Evolutionary conservation across 768 basidiomycete genomes (phyloP), one percentile per base, ranked within the genome.

Genomic region (Macrocybe gigantea): DNA sequence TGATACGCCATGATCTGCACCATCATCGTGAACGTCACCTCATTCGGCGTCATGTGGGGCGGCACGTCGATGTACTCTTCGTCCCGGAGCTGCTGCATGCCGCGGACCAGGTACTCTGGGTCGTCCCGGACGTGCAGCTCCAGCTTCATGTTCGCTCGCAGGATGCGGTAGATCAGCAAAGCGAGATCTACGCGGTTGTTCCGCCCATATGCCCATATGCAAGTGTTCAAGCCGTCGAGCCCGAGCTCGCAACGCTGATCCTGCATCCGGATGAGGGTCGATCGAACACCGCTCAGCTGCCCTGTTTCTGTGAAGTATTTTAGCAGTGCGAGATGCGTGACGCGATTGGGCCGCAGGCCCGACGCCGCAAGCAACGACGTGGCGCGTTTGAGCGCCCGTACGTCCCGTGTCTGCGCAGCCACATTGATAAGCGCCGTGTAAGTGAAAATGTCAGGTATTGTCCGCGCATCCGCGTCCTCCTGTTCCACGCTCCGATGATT

Each of bases 1-100:
- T 79, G 75, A 59, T 87, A 85, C 2, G 88, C 75, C 62, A 84
- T 74, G 5, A 72, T 62, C 58, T 93, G 90, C 44, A 92, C 73
- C 61, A 90, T 67, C 29, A 68, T 64, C 11, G 78, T 80, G 61
- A 83, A 93, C 10, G 86, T 91, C 48, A 81, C 64, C 13, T 70
- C 65, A 60, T 89, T 77, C 6, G 90, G 87, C 38, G 66, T 62
- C 34, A 84, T 53, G 8, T 66, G 56, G 11, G 54, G 51, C 3
- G 65, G 56, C 5, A 83, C 62, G 41, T 64, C 56, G 50, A 89
- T 70, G 40, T 65, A 66, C 49, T 83, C 69, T 33, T 75, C 67
- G 12, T 64, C 59, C 11, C 55, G 51, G 9, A 87, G 70, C 49
- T 67, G 61, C 13, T 59, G 56, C 11, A 59, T 57, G 6, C 72